Percentiles rank a stretch among this genome's conserved stretches.
phyloP scores from a whole-genome alignment of 2,329 filamentous ascomycete species.

The Myriosclerotinia curreyana region DNA sequence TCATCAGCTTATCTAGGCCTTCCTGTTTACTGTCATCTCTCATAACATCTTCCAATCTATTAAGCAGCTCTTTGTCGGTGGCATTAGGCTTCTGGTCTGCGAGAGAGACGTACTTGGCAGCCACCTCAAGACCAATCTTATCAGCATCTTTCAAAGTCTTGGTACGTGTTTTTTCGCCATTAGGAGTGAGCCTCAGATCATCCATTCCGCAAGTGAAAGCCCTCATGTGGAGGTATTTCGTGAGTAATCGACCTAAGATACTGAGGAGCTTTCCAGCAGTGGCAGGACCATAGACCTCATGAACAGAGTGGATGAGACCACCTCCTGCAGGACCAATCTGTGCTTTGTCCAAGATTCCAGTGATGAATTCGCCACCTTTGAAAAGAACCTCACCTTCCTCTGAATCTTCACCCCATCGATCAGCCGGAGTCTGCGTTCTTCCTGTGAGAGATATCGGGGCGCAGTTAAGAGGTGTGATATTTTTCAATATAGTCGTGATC shows the following conservation, averaged over 20 bases:
- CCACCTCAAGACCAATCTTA: conserved; percentile 71
- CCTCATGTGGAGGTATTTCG: conserved; percentile 85
- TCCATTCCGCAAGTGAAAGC: conserved; percentile 98
- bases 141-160: conserved; percentile 66
- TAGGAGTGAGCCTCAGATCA: conserved; percentile 78
- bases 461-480: conserved; percentile 76
- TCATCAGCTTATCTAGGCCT: conserved; percentile 85
- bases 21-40: conserved; percentile 89
- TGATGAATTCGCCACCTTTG: conserved; percentile 81
- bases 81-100: conserved; percentile 59
- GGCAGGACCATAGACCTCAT: conserved; percentile 88
- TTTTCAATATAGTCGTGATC: conserved; percentile 87
- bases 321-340: conserved; percentile 86
- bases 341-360: conserved; percentile 91
- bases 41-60: conserved; percentile 81
- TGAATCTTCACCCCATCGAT: conserved; percentile 70
- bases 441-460: conserved; percentile 76
- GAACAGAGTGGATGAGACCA: conserved; percentile 85
- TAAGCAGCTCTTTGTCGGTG: conserved; percentile 67
- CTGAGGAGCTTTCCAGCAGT: conserved; percentile 84
- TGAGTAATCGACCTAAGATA: conserved; percentile 83
- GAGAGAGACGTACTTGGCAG: conserved; percentile 84
- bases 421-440: conserved; percentile 73
- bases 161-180: conserved; percentile 70
- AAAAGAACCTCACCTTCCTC: conserved; percentile 83